Evolutionary conservation across 768 basidiomycete species (phyloP), one percentile per base, ranked within the genome.

Genomic region (Mrakia blollopis): DNA sequence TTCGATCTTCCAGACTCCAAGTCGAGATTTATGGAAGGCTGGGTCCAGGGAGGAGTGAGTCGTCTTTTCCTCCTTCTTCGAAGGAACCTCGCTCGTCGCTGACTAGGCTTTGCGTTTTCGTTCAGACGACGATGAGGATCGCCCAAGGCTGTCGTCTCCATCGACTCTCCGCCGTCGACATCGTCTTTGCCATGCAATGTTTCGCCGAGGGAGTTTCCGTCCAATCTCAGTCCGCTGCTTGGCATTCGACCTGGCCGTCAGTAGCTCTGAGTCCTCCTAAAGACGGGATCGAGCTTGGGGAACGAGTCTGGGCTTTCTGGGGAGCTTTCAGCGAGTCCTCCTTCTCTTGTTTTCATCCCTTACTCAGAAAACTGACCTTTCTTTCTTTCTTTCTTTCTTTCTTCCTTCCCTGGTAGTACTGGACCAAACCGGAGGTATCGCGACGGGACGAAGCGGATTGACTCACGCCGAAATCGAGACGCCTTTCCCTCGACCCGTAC

Each of bases 211-310:
- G 65, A n/a, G 35, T n/a, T 37, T 23, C 65, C 8, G 65, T 39
- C 23, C 37, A 23, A 25, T 39, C 65, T 10, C 25, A 25, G 21
- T 13, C 16, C 39, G 25, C 18, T 16, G 13, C 65, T 21, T 25
- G 65, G 37, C 18, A 25, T 16, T 18, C 14, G 6, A n/a, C 65
- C 10, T 25, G 65, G 37, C 35, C 39, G 18, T 35, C 35, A 1
- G 25, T n/a, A 8, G 35, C 25, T 39, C 25, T 35, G 14, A 11
- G 65, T 39, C 35, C 65, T n/a, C 65, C 65, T 3, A 68, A 41
- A 39, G 65, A 68, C 65, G 65, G 65, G 21, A 44, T 68, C 65
- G 65, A 68, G 37, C 65, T 68, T 6, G 65, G 39, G 9, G 65
- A 68, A 30, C 18, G 65, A 13, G 57, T 57, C 25, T 57, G 57